Conservation (phyloP, 179 eudicot species). For the Vitellaria paradoxa region DNA sequence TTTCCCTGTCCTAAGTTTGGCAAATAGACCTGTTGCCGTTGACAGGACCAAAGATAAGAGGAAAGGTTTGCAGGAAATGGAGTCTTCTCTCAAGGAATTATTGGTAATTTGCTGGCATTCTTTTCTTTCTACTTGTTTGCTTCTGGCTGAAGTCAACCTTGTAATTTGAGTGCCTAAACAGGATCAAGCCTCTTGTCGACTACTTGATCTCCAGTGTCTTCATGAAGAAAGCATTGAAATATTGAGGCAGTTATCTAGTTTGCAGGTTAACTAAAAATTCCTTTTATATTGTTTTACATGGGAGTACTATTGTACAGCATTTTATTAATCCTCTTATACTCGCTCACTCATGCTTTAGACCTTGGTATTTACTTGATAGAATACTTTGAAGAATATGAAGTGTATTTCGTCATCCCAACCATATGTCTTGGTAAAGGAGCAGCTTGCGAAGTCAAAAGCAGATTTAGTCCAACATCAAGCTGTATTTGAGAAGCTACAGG, state of each 20-base stretch:
- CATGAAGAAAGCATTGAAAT: slow-evolving; percentile 70
- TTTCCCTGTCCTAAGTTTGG: slow-evolving; percentile 69
- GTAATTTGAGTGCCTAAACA: slow-evolving; percentile 32
- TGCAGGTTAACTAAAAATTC: slow-evolving; percentile 53
- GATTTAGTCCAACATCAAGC: slow-evolving; percentile 63
- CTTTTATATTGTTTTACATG: background rate
- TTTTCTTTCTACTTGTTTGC: slow-evolving; percentile 6
- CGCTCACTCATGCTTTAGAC: slow-evolving; percentile 9
- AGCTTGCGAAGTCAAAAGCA: slow-evolving; percentile 77
- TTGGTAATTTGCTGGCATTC: slow-evolving; percentile 35
- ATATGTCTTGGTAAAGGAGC: slow-evolving; percentile 61
- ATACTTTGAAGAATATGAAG: slow-evolving; percentile 59
- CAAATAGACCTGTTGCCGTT: slow-evolving; percentile 48
- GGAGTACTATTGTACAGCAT: too few species aligned
- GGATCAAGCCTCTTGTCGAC: slow-evolving; percentile 72
- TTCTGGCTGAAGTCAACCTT: slow-evolving; percentile 1
- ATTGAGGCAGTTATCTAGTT: slow-evolving; percentile 58
- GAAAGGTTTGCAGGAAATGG: slow-evolving; percentile 78
- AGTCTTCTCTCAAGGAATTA: slow-evolving; percentile 63
- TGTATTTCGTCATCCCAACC: slow-evolving; percentile 64
- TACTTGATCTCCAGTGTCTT: slow-evolving; percentile 64
- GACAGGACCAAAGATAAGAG: slow-evolving; percentile 68
- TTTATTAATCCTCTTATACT: slow-evolving; percentile 9
- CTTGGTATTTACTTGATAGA: slow-evolving; percentile 47
- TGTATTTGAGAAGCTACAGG: slow-evolving; percentile 84